phyloP scores from a whole-genome alignment of 805 yeast genomes.

The Metschnikowia lunata region DNA sequence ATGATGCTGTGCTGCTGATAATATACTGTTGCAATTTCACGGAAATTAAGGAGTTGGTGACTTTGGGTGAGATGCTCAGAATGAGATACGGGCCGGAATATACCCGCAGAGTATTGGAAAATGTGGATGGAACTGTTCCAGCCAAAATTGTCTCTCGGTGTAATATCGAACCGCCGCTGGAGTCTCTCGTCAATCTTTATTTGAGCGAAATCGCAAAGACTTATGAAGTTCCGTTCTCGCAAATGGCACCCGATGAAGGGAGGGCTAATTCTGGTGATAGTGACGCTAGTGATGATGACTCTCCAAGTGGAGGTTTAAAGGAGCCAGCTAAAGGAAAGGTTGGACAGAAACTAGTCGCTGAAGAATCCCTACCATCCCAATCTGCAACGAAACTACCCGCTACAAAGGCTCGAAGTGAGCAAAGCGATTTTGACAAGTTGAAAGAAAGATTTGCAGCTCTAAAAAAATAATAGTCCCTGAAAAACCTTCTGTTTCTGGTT shows the following conservation, averaged over 20 bases:
- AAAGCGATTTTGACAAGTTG: constrained; percentile 56
- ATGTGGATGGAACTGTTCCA: constrained; percentile 50
- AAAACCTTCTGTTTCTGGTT: too few relatives aligned
- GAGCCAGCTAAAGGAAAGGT: constrained; percentile 2
- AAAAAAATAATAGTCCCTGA: constrained; percentile 21
- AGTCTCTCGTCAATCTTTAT: constrained; percentile 62
- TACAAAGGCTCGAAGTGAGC: constrained; percentile 20
- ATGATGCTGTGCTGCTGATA: constrained; percentile 70
- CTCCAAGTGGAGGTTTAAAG: constrained; percentile 17
- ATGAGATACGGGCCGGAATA: constrained; percentile 68
- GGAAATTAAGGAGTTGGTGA: constrained; percentile 67
- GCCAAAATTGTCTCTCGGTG: constrained; percentile 63
- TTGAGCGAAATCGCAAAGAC: constrained; percentile 77
- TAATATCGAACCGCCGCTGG: constrained; percentile 61
- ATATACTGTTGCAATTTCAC: constrained; percentile 68
- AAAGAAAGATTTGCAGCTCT: constrained; percentile 76
- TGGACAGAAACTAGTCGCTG: background rate
- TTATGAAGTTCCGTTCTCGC: constrained; percentile 70
- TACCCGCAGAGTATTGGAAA: constrained; percentile 49
- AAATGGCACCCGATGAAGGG: constrained; percentile 32
- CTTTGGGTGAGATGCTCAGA: constrained; percentile 57
- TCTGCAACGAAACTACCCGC: too few relatives aligned
- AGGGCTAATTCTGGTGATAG: constrained; percentile 11
- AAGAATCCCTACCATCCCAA: background rate
- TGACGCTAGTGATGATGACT: constrained; percentile 28